Evolutionary conservation across 148 eudicot genomes (phyloP).

Genomic region (Persicaria maculosa): DNA sequence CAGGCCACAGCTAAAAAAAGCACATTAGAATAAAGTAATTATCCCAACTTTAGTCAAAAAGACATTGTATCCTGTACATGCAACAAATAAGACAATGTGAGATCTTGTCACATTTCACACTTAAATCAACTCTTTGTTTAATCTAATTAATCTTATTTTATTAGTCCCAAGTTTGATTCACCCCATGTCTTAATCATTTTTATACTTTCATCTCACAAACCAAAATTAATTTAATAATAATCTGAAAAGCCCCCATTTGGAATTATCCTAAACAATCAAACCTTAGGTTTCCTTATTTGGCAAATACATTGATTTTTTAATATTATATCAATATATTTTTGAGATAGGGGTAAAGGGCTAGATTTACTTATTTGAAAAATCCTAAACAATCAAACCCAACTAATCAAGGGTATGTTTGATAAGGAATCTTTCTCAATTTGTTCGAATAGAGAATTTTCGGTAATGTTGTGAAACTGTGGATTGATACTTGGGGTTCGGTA

Average conservation of each 20-base stretch:
- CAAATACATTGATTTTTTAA: too few species aligned
- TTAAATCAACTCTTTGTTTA: not conserved
- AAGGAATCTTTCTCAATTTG: too few species aligned
- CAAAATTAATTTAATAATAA: conserved; percentile 1
- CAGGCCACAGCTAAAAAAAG: not conserved
- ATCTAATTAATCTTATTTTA: not conserved
- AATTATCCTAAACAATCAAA: not conserved
- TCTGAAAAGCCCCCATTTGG: conserved; percentile 1
- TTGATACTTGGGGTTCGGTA: too few species aligned
- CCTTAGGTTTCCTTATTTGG: too few species aligned
- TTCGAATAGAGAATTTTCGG: too few species aligned
- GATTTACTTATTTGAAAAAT: too few species aligned
- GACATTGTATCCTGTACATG: not conserved
- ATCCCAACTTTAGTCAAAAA: conserved; percentile 3
- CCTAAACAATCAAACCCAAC: too few species aligned
- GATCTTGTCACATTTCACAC: not conserved
- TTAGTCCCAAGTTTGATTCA: conserved; percentile 5
- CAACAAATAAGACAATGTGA: not conserved
- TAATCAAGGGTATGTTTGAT: too few species aligned
- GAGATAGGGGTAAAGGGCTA: too few species aligned
- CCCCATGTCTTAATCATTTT: not conserved
- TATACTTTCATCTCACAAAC: not conserved
- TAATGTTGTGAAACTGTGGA: too few species aligned
- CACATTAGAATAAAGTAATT: not conserved
- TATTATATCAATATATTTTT: too few species aligned